Evolutionary conservation across 2,329 filamentous ascomycete species (phyloP).

Genomic region (Xylariaceae sp.): DNA sequence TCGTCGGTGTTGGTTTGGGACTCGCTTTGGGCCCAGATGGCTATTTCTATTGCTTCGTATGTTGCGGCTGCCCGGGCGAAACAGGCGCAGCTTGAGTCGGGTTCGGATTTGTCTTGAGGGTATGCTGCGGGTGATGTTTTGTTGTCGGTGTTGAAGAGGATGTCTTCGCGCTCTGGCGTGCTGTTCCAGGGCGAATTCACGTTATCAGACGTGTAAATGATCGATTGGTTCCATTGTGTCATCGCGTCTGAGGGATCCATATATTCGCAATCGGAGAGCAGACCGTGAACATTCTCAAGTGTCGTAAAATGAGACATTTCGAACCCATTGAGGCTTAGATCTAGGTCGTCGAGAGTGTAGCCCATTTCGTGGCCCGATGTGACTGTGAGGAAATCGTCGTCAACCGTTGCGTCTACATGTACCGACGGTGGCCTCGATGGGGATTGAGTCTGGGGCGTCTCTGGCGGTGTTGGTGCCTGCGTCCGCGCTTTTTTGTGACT

Average conservation of each 20-base stretch:
- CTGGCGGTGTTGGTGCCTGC: constrained; percentile 14
- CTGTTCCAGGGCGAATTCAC: constrained; percentile 15
- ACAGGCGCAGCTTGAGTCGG: constrained; percentile 17
- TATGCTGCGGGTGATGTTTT: constrained; percentile 11
- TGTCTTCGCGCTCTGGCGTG: constrained; percentile 17
- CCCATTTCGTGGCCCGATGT: constrained; percentile 14
- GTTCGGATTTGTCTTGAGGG: constrained; percentile 7
- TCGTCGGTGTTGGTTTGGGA: constrained; percentile 17
- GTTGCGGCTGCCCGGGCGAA: constrained; percentile 18
- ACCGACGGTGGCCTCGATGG: constrained; percentile 7
- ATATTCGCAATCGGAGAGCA: constrained; percentile 17
- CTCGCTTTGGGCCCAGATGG: constrained; percentile 17
- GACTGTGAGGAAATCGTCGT: constrained; percentile 15
- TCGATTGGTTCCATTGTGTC: constrained; percentile 18
- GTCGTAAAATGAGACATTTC: constrained; percentile 17
- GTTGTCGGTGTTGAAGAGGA: constrained; percentile 9
- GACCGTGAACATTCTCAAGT: constrained; percentile 8
- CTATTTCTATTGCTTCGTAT: constrained; percentile 20
- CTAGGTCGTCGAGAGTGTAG: constrained; percentile 18
- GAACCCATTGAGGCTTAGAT: constrained; percentile 13
- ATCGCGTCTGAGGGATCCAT: constrained; percentile 19
- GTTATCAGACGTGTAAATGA: constrained; percentile 13
- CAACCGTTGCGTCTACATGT: constrained; percentile 1
- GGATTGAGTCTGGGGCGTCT: constrained; percentile 15
- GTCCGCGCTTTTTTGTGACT: constrained; percentile 16